Base-by-base conservation (phyloP, 2,329 filamentous ascomycete genomes). In the Pseudogymnoascus destructans region DNA sequence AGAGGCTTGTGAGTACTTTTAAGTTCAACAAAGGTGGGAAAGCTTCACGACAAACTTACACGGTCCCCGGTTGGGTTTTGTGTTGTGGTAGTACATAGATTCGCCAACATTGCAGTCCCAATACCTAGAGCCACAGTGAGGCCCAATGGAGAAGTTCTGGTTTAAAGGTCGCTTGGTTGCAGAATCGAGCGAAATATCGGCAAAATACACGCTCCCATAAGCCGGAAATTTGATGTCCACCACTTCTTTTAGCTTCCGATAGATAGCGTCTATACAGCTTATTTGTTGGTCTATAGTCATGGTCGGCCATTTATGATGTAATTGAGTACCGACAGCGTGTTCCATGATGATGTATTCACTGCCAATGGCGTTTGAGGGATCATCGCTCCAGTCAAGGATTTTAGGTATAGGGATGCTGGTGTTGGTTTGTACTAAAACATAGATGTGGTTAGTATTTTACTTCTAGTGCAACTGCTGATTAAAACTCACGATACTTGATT, bases 321-420 rank as follows among this genome's bases (percentile, higher is more conserved):
- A 58, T 27, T 62, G 65, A 57, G 71, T 61, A n/a, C 70, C 71
- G 32, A 57, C 23, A 9, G 65, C 68, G 61, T 72, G 68, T 59
- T 72, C 67, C 68, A 72, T 72, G 19, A 73, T 73, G 27, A 73
- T 72, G 55, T 73, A 73, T 61, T 73, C 69, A 21, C 62, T 66
- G 33, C 70, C 69, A 55, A 73, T 67, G 11, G 63, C 17, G 59
- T 70, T 71, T 11, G 59, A 63, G 17, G 64, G 59, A 59, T 74
- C 67, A 59, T 73, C 64, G 63, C 64, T 72, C 72, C 73, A 76
- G 61, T 72, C 72, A 6, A 75, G 64, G 36, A 76, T 69, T 57
- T 62, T 66, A 17, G 73, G 73, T 38, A 75, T 70, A 27, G 73
- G 73, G 33, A 76, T 68, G 7, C 59, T 66, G 7, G 72, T 74